Conservation (phyloP, 768 basidiomycete genomes). For the Russula compacta region DNA sequence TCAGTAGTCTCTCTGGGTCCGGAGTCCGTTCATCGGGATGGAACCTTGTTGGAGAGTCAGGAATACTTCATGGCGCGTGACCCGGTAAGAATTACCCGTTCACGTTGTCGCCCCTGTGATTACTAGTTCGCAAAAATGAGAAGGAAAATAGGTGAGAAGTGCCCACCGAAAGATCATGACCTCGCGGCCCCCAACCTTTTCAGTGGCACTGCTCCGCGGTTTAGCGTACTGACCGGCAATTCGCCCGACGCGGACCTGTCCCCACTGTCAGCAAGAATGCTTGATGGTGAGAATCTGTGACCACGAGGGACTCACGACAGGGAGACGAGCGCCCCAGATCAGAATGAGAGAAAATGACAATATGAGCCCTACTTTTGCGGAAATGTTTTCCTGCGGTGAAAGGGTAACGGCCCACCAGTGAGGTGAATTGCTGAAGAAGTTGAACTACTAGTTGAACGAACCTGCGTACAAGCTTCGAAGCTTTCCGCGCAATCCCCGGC, state of each 20-base stretch:
- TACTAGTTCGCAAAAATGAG: background rate
- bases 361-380: slow-evolving; percentile 82
- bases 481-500: slow-evolving; percentile 28
- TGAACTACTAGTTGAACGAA: slow-evolving; percentile 29
- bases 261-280: slow-evolving; percentile 5
- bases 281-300: background rate
- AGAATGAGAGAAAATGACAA: slow-evolving; percentile 93
- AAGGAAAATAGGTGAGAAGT: too few relatives aligned
- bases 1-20: slow-evolving; percentile 82
- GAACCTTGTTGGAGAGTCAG: slow-evolving; percentile 23
- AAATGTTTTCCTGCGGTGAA: slow-evolving; percentile 65
- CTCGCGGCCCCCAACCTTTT: slow-evolving; percentile 65
- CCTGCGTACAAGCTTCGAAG: slow-evolving; percentile 84
- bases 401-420: background rate
- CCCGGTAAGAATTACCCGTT: slow-evolving; percentile 53
- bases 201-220: slow-evolving; percentile 68
- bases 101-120: slow-evolving; percentile 85
- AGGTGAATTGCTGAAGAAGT: background rate
- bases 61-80: too few relatives aligned
- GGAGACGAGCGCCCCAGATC: slow-evolving; percentile 81
- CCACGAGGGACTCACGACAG: slow-evolving; percentile 21
- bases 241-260: slow-evolving; percentile 70
- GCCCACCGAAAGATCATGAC: slow-evolving; percentile 73
- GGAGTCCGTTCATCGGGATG: slow-evolving; percentile 74
- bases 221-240: slow-evolving; percentile 98